These are phyloP conservation scores for Solanum chilense DNA, from an alignment of 257 asterid species.

Conservation along the genomic window DNA sequence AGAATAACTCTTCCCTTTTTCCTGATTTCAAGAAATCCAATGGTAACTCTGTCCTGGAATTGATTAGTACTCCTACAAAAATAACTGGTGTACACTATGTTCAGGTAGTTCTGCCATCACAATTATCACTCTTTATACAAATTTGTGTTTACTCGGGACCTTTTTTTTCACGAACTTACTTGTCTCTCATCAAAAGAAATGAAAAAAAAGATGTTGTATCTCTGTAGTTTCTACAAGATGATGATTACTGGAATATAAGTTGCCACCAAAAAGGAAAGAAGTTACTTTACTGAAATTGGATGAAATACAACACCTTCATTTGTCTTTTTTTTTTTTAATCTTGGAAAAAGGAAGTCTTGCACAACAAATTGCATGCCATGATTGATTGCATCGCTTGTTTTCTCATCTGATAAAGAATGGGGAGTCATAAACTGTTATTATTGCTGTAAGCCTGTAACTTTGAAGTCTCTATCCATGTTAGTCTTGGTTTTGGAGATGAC, in stretches of 20 bases:
- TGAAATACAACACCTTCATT: not conserved
- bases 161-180: not conserved
- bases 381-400: not conserved
- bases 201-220: not conserved
- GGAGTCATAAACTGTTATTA: not conserved
- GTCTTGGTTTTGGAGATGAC: not conserved
- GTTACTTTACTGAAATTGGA: not conserved
- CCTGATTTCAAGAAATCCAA: slow-evolving; percentile 68
- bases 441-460: not conserved
- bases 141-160: not conserved
- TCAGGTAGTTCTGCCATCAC: slow-evolving; percentile 49
- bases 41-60: slow-evolving; percentile 75
- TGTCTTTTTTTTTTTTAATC: not conserved
- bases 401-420: not conserved
- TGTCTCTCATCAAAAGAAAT: not conserved
- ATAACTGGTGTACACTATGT: slow-evolving; percentile 95
- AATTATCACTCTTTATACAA: not conserved
- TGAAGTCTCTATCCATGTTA: not conserved
- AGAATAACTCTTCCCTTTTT: slow-evolving; percentile 67
- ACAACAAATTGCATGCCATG: not conserved
- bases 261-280: not conserved
- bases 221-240: not conserved
- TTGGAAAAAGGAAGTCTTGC: not conserved
- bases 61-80: slow-evolving; percentile 83
- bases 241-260: not conserved